phyloP scores from a whole-genome alignment of 176 grass and related monocot species.

The Pharus latifolius region DNA sequence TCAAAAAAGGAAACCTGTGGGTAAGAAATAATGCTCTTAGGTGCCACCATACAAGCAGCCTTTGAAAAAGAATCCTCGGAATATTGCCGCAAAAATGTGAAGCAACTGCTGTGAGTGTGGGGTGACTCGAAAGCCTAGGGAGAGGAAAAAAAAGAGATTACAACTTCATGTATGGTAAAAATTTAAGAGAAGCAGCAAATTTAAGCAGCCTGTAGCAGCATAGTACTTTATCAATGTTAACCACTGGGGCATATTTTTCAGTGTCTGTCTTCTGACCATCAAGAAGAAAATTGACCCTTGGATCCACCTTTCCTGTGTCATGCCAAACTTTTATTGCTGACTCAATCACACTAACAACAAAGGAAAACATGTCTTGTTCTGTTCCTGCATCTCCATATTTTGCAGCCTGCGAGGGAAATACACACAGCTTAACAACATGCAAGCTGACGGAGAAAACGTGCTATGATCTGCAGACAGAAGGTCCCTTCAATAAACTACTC shows the following conservation, averaged over 20 bases:
- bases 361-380: slow-evolving; percentile 39
- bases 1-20: slow-evolving; percentile 58
- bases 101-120: slow-evolving; percentile 63
- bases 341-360: slow-evolving; percentile 69
- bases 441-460: not conserved
- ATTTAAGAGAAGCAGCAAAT: not conserved
- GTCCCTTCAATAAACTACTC: no score
- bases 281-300: slow-evolving; percentile 78
- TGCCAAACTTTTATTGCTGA: slow-evolving; percentile 74
- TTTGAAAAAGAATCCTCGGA: slow-evolving; percentile 55
- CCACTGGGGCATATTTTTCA: slow-evolving; percentile 54
- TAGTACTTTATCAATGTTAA: slow-evolving; percentile 85
- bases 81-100: slow-evolving; percentile 81
- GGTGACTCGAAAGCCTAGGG: slow-evolving; percentile 89
- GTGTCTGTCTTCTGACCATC: slow-evolving; percentile 76
- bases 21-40: slow-evolving; percentile 79
- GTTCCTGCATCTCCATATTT: slow-evolving; percentile 44
- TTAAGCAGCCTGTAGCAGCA: not conserved
- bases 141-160: not conserved
- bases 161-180: not conserved
- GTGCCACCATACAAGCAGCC: slow-evolving; percentile 80
- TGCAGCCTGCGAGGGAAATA: slow-evolving; percentile 36
- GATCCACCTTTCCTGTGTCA: slow-evolving; percentile 61
- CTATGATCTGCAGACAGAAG: not conserved
- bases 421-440: not conserved